Evolutionary conservation across 2,329 filamentous ascomycete species (phyloP).

Genomic region (Fusarium abutilonis): DNA sequence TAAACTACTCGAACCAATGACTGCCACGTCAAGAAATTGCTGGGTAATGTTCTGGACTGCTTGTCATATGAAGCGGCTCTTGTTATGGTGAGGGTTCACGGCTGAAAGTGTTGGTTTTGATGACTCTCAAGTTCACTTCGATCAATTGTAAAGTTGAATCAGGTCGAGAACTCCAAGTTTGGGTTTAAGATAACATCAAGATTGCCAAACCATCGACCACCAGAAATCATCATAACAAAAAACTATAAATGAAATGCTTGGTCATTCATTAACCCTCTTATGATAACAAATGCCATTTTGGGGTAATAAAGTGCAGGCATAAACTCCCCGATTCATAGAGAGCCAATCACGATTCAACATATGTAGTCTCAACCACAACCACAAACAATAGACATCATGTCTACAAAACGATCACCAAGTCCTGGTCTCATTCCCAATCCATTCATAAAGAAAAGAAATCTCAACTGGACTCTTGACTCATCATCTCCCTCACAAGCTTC

Average conservation of each 20-base stretch:
- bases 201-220: too few relatives aligned
- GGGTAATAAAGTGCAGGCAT: not conserved
- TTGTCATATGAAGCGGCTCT: not conserved
- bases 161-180: too few relatives aligned
- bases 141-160: too few relatives aligned
- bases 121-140: too few relatives aligned
- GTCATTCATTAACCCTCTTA: too few relatives aligned
- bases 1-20: not conserved
- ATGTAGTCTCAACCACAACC: conserved; percentile 14
- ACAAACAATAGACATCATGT: conserved; percentile 18
- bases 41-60: not conserved
- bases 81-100: not conserved
- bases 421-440: conserved; percentile 56
- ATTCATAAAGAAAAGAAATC: conserved; percentile 59
- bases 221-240: too few relatives aligned
- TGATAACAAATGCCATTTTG: too few relatives aligned
- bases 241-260: too few relatives aligned
- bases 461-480: conserved; percentile 54
- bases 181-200: too few relatives aligned
- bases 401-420: conserved; percentile 47
- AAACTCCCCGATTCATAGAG: not conserved
- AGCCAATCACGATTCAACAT: conserved; percentile 5
- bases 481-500: not conserved
- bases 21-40: not conserved
- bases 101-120: too few relatives aligned